Base-by-base conservation (phyloP, 257 asterid species). In the Solanum appendiculatum region DNA sequence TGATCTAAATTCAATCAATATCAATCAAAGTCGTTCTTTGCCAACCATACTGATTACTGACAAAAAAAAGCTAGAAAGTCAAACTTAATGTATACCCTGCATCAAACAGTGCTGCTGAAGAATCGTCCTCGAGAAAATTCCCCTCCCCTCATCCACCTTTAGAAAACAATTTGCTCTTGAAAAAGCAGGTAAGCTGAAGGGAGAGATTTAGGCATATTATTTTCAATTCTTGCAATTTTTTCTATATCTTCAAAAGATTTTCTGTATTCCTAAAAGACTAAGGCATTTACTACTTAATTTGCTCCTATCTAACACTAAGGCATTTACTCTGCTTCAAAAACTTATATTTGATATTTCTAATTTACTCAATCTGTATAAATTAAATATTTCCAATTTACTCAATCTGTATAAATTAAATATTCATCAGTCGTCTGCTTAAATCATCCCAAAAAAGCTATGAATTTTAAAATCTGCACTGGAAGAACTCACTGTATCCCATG, bases 401-500 rank as follows among this genome's bases (percentile, higher is more conserved):
- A 77, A 77, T 42, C 84, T 25, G 14, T 7, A 27, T 7, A 77
- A 40, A 77, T n/a, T 42, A 40, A 40, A 77, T 42, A 77, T n/a
- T 44, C 60, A 77, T 40, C 60, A 40, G 33, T 25, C 4, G 14
- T 31, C 23, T 13, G 12, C 36, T 13, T n/a, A 34, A 14, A 25
- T 25, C 84, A 15, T 40, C 37, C 37, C 14, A 14, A 78, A 78
- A 39, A 44, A 15, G 16, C n/a, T 3, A 9, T 25, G 25, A 44
- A 42, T 16, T 78, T 42, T 18, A 78, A 42, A 77, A 44, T 78
- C 84, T 78, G 25, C 63, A 25, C 9, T 42, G 2, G 60, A 60
- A 83, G 20, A 54, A 86, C 93, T 86, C 46, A 91, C 92, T 92
- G 88, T 92, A 92, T 13, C 94, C 94, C 93, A 92, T 97, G 60